phyloP scores from a whole-genome alignment of 2,329 filamentous ascomycete genomes.

The Fusarium tricinctum region DNA sequence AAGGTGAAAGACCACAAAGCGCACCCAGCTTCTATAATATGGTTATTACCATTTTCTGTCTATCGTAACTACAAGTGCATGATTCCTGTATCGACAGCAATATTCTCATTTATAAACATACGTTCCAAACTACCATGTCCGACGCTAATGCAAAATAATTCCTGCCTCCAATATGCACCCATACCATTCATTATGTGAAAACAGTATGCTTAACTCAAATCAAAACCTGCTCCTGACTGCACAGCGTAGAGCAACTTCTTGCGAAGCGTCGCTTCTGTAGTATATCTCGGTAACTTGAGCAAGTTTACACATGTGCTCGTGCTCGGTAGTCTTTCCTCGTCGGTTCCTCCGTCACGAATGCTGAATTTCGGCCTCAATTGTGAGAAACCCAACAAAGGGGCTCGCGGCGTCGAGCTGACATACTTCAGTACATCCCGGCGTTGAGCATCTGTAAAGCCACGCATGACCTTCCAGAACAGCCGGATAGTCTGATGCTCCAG shows the following conservation, averaged over 20 bases:
- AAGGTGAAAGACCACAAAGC: neutral
- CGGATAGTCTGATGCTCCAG: slow-evolving; percentile 87
- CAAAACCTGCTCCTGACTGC: slow-evolving; percentile 91
- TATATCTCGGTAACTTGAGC: slow-evolving; percentile 90
- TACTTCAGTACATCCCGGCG: slow-evolving; percentile 92
- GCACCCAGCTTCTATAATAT: slow-evolving; percentile 2
- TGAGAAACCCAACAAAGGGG: slow-evolving; percentile 89
- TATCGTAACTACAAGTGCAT: neutral
- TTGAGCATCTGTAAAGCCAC: slow-evolving; percentile 79
- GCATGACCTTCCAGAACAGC: slow-evolving; percentile 94
- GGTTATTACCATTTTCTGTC: neutral
- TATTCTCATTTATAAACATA: neutral
- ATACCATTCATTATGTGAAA: slow-evolving; percentile 3
- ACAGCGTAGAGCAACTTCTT: slow-evolving; percentile 92
- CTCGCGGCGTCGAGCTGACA: slow-evolving; percentile 92
- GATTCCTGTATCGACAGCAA: neutral
- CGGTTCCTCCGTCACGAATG: slow-evolving; percentile 79
- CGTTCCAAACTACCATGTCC: slow-evolving; percentile 20
- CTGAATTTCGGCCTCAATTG: slow-evolving; percentile 89
- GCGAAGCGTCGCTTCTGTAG: slow-evolving; percentile 72
- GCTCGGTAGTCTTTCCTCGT: slow-evolving; percentile 83
- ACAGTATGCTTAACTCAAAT: slow-evolving; percentile 70
- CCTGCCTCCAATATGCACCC: slow-evolving; percentile 7
- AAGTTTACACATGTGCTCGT: slow-evolving; percentile 97
- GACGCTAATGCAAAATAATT: slow-evolving; percentile 40